Conservation (phyloP, 805 yeast species). For the Saccharomycopsis olivae region DNA sequence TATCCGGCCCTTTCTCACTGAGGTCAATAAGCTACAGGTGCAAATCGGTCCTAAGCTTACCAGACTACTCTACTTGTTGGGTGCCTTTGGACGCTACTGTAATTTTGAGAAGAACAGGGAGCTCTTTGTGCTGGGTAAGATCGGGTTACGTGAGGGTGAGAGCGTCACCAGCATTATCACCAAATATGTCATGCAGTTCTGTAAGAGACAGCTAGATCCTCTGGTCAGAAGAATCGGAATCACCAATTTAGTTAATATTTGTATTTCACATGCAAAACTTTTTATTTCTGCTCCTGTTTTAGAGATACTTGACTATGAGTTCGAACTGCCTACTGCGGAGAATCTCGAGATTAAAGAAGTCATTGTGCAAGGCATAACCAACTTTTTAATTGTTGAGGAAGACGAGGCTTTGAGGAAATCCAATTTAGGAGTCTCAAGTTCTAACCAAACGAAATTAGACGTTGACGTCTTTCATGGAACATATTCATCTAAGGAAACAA, state of each 20-base stretch:
- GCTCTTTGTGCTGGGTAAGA: slow-evolving; percentile 27
- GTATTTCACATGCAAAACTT: slow-evolving; percentile 54
- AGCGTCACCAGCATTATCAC: slow-evolving; percentile 47
- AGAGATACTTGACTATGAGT: slow-evolving; percentile 38
- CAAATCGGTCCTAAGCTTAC: slow-evolving; percentile 34
- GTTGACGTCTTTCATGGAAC: slow-evolving; percentile 45
- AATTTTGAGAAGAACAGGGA: slow-evolving; percentile 38
- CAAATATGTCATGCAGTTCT: slow-evolving; percentile 47
- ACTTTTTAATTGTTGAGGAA: slow-evolving; percentile 51
- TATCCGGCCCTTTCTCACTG: slow-evolving; percentile 35
- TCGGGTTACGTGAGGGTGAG: slow-evolving; percentile 41
- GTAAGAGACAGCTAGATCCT: slow-evolving; percentile 26
- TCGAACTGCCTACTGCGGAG: slow-evolving; percentile 23
- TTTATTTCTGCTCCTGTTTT: slow-evolving; percentile 49
- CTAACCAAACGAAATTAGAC: slow-evolving; percentile 29
- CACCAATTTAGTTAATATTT: slow-evolving; percentile 45
- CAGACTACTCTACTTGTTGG: slow-evolving; percentile 51
- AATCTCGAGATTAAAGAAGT: slow-evolving; percentile 36
- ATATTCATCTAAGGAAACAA: slow-evolving; percentile 38
- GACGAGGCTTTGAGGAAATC: slow-evolving; percentile 30
- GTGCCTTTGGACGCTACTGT: slow-evolving; percentile 63
- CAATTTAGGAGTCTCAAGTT: slow-evolving; percentile 29
- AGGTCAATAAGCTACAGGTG: slow-evolving; percentile 19
- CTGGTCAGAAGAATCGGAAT: slow-evolving; percentile 41
- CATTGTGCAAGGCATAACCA: slow-evolving; percentile 46